These are phyloP conservation scores for Pichia occidentalis DNA, from an alignment of 805 yeast genomes.

Conservation along the genomic window DNA sequence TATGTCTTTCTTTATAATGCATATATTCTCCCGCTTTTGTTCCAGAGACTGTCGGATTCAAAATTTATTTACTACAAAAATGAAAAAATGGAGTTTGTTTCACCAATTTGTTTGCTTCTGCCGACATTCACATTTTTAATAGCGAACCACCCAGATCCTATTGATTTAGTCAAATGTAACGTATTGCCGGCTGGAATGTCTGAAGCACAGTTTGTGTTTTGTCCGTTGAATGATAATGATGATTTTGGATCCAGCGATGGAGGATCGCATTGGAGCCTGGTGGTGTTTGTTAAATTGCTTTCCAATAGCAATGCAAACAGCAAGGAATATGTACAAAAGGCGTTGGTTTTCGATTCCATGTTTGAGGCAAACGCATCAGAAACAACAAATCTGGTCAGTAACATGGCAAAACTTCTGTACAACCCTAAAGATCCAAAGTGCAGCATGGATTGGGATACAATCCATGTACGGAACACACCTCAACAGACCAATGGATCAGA, in stretches of 20 bases:
- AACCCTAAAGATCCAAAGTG: constrained; percentile 16
- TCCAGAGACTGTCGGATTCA: constrained; percentile 22
- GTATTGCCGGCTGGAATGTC: constrained; percentile 40
- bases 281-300: constrained; percentile 33
- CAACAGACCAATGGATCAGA: constrained; percentile 63
- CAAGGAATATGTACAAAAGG: constrained; percentile 39
- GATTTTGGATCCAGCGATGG: constrained; percentile 53
- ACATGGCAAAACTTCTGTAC: constrained; percentile 25
- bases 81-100: constrained; percentile 1
- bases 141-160: constrained; percentile 42
- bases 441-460: constrained; percentile 3
- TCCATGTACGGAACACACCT: constrained; percentile 30
- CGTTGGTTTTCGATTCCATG: constrained; percentile 58
- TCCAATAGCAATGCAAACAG: neutral
- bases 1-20: constrained; percentile 47
- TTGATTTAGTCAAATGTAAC: constrained; percentile 28
- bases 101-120: constrained; percentile 35
- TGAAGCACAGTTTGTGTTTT: constrained; percentile 44
- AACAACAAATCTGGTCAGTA: constrained; percentile 28
- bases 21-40: constrained; percentile 24
- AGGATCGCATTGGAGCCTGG: constrained; percentile 64
- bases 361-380: constrained; percentile 35
- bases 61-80: constrained; percentile 14
- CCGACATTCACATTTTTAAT: constrained; percentile 65
- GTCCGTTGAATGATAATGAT: constrained; percentile 64